Percentiles rank a stretch among this genome's conserved stretches.
These are phyloP conservation scores for Elsinoe perseae DNA, from an alignment of 2,329 filamentous ascomycete genomes.

Conservation along the genomic window DNA sequence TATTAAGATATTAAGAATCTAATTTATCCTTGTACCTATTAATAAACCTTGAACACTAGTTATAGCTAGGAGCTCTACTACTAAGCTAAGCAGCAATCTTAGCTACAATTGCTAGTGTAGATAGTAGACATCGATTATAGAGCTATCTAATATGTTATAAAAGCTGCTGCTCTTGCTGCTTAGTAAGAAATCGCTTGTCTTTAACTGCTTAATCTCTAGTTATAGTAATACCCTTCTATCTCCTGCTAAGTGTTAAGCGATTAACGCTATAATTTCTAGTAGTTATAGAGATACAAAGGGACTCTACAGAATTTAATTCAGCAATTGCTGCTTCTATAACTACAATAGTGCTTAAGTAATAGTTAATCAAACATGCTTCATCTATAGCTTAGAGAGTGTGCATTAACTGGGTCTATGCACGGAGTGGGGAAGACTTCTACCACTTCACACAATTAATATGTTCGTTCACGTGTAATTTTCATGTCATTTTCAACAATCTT, in stretches of 20 bases:
- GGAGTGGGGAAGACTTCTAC: conserved; percentile 9
- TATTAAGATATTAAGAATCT: conserved; percentile 9
- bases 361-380: conserved; percentile 1
- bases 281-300: background rate
- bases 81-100: conserved; percentile 3
- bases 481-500: too few relatives aligned
- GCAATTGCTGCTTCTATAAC: conserved; percentile 10
- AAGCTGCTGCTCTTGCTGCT: conserved; percentile 7
- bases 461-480: too few relatives aligned
- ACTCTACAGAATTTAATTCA: conserved; percentile 4
- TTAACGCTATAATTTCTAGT: conserved; percentile 3
- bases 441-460: too few relatives aligned
- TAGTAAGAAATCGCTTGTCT: conserved; percentile 3
- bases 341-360: background rate
- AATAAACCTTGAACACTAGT: conserved; percentile 11
- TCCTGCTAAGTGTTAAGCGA: conserved; percentile 4
- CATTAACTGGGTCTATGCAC: conserved; percentile 3
- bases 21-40: conserved; percentile 1
- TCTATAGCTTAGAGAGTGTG: background rate
- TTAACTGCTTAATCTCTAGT: background rate
- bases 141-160: conserved; percentile 6
- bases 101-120: conserved; percentile 4
- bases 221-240: conserved; percentile 6
- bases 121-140: background rate
- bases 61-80: background rate